These are phyloP conservation scores for Oenanthe javanica DNA, from an alignment of 140 eudicot species.

Conservation along the genomic window DNA sequence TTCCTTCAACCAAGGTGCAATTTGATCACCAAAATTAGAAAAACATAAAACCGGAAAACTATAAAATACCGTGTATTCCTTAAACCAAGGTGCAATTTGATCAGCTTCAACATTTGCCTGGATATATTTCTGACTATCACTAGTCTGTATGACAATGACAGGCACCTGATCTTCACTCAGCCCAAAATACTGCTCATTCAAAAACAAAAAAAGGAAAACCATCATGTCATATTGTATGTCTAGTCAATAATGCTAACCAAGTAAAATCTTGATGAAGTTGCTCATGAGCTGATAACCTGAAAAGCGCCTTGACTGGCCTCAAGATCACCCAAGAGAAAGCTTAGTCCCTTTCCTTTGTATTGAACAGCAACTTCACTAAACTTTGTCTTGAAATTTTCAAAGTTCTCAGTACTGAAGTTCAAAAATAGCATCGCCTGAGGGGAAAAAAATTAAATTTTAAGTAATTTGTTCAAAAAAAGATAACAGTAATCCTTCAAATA, in stretches of 20 bases:
- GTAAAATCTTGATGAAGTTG: neutral
- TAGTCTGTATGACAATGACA: constrained; percentile 47
- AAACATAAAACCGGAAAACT: neutral
- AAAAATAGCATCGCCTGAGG: constrained; percentile 75
- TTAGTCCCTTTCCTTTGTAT: constrained; percentile 66
- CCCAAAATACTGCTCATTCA: constrained; percentile 71
- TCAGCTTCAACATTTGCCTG: constrained; percentile 66
- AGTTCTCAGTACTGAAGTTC: constrained; percentile 47
- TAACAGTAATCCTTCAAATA: neutral
- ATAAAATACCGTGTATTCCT: constrained; percentile 52
- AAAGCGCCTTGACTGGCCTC: constrained; percentile 81
- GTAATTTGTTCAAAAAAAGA: neutral
- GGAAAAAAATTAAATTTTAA: neutral
- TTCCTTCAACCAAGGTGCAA: constrained; percentile 71
- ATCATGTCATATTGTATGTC: neutral
- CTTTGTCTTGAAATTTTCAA: constrained; percentile 62
- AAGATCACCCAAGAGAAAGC: constrained; percentile 72
- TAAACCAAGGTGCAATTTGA: constrained; percentile 64
- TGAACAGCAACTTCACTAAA: constrained; percentile 63
- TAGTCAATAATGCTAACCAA: neutral
- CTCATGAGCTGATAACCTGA: constrained; percentile 43
- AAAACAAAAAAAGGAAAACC: constrained; percentile 2
- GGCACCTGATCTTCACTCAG: constrained; percentile 68
- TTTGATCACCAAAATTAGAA: constrained; percentile 16
- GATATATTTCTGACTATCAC: constrained; percentile 55